Evolutionary conservation across 176 grass and related monocot genomes (phyloP).

Genomic region (Cenchrus purpureus): DNA sequence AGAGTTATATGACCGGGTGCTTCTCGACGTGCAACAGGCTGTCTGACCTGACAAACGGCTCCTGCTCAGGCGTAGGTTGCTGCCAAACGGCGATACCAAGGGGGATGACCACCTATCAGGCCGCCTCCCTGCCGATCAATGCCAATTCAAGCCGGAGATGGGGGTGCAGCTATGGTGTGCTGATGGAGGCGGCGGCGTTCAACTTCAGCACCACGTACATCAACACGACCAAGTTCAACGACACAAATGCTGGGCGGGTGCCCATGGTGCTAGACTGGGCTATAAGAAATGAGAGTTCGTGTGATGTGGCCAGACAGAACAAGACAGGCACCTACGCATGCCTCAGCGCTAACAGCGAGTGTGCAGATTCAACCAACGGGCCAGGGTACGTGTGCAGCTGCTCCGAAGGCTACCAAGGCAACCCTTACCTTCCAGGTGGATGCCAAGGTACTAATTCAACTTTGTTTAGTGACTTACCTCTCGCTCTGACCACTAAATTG

Average conservation of each 20-base stretch:
- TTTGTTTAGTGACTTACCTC: background rate
- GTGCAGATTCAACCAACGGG: background rate
- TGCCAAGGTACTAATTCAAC: background rate
- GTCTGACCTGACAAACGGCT: background rate
- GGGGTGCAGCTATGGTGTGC: conserved; percentile 7
- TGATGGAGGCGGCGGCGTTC: conserved; percentile 5
- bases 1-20: conserved; percentile 21
- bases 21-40: conserved; percentile 13
- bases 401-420: background rate
- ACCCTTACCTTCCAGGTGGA: background rate
- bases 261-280: conserved; percentile 42
- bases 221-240: conserved; percentile 7
- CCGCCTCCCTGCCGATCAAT: background rate
- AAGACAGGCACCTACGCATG: background rate
- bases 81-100: conserved; percentile 40
- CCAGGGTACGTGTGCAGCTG: conserved; percentile 16
- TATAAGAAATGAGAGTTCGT: conserved; percentile 8
- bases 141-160: background rate
- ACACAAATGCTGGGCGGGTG: background rate
- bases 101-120: background rate
- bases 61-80: conserved; percentile 49
- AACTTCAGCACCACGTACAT: conserved; percentile 14
- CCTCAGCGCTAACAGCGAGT: background rate
- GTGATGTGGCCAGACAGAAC: conserved; percentile 3
- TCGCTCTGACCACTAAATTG: background rate